Base-by-base conservation (phyloP, 352 stramenopile species). In the Phytophthora uliginosa region DNA sequence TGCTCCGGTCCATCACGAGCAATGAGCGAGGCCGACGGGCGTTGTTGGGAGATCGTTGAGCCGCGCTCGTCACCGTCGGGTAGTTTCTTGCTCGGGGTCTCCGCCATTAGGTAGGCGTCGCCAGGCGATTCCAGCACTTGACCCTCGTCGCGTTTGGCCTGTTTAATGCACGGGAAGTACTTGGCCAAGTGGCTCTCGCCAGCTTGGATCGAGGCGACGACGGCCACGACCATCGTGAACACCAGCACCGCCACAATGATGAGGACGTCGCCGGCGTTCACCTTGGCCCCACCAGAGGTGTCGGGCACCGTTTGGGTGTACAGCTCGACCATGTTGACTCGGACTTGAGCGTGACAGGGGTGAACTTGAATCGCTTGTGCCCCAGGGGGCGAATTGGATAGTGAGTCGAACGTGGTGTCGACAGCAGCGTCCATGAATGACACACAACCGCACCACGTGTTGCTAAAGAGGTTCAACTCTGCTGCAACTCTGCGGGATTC, bases 141-240 rank as follows among this genome's bases (percentile, higher is more conserved):
- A 12, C 62, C 42, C 1, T 71, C 40, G 18, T 60, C 53, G 4
- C 53, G 56, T 59, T 78, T 71, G n/a, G 47, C 50, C 57, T 48
- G 74, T 38, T 77, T 67, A 58, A 84, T 70, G 57, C 77, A 84
- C 1, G 77, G 66, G 34, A 83, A 73, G 50, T 77, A 81, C 40
- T 81, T 78, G 60, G 58, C 61, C 45, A 84, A 66, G 54, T 69
- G 67, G 28, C 73, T 82, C 24, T 82, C 71, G 13, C 74, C 71
- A 33, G 77, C 74, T 73, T 84, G 73, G 38, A 84, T 74, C 36
- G 73, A 78, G 18, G 73, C 77, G 33, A 84, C 54, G 51, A 79
- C 60, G 17, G 69, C 77, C n/a, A 84, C 74, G 31, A 77, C 59
- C 70, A 84, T 77, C 17, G 71, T 80, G 53, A 70, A 77, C 18